These are phyloP conservation scores for Dissoconium aciculare DNA, from an alignment of 2,329 filamentous ascomycete genomes.

Conservation along the genomic window DNA sequence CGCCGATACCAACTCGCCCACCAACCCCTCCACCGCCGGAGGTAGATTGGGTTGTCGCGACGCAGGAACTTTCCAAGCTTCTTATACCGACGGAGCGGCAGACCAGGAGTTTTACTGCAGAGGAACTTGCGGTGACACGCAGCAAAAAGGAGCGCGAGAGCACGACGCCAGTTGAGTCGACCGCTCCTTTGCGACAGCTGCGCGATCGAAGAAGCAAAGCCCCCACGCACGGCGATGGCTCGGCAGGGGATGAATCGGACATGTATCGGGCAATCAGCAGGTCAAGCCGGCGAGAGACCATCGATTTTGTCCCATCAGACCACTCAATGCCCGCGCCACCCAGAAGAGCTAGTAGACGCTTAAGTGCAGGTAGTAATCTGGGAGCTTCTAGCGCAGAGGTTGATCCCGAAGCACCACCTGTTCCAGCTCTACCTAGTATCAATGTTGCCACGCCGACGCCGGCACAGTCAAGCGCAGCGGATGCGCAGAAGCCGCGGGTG, in stretches of 20 bases:
- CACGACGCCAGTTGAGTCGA: conserved; percentile 27
- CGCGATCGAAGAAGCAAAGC: conserved; percentile 21
- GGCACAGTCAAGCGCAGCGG: conserved; percentile 5
- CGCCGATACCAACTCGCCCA: conserved; percentile 24
- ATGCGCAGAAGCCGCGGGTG: conserved; percentile 18
- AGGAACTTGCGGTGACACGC: conserved; percentile 54
- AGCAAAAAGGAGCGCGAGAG: conserved; percentile 49
- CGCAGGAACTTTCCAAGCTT: conserved; percentile 65
- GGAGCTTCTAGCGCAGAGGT: conserved; percentile 13
- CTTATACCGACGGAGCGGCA: conserved; percentile 64
- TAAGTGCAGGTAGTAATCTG: conserved; percentile 21
- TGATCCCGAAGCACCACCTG: conserved; percentile 10
- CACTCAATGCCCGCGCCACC: conserved; percentile 17
- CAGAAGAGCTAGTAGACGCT: conserved; percentile 16
- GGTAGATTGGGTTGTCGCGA: conserved; percentile 72
- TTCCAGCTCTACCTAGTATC: conserved; percentile 12
- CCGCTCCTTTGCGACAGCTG: conserved; percentile 48
- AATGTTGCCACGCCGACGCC: conserved; percentile 21
- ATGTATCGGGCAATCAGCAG: conserved; percentile 11
- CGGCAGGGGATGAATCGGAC: conserved; percentile 15
- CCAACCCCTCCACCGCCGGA: conserved; percentile 61
- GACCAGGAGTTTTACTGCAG: conserved; percentile 58
- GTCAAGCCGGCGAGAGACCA: conserved; percentile 23
- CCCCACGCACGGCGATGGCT: conserved; percentile 12
- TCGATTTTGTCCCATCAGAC: conserved; percentile 23